phyloP scores from a whole-genome alignment of 1,284 basidiomycete genomes.

The Ustilago nuda region DNA sequence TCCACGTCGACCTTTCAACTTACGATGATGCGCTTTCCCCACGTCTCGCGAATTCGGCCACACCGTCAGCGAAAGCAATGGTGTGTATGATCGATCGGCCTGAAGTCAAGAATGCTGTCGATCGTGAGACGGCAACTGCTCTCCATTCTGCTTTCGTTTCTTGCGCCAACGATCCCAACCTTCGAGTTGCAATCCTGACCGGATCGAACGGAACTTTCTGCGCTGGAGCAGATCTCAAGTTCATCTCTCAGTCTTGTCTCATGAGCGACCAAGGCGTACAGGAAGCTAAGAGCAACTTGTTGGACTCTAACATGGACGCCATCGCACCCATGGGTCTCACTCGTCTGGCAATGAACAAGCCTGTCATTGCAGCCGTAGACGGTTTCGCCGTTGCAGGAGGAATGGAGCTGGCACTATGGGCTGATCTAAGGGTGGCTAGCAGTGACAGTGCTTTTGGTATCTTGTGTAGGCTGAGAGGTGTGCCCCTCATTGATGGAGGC shows the following conservation, averaged over 20 bases:
- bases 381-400: conserved; percentile 49
- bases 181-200: conserved; percentile 35
- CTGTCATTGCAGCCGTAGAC: conserved; percentile 40
- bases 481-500: conserved; percentile 48
- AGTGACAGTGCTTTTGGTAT: conserved; percentile 26
- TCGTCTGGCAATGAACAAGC: conserved; percentile 44
- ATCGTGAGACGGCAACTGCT: conserved; percentile 24
- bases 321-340: conserved; percentile 45
- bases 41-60: conserved; percentile 2
- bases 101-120: conserved; percentile 35
- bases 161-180: conserved; percentile 25
- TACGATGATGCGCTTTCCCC: conserved; percentile 31
- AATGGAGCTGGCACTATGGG: conserved; percentile 43
- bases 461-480: conserved; percentile 41
- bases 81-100: conserved; percentile 41
- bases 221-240: conserved; percentile 46
- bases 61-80: conserved; percentile 24
- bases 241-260: conserved; percentile 17
- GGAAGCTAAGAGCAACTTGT: conserved; percentile 13
- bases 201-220: conserved; percentile 32
- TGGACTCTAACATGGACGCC: conserved; percentile 45
- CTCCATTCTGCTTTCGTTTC: conserved; percentile 29
- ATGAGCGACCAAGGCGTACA: not conserved
- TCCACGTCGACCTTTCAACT: conserved; percentile 13
- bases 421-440: conserved; percentile 37